Base-by-base conservation (phyloP, 768 basidiomycete genomes). In the Grammothele lineata region DNA sequence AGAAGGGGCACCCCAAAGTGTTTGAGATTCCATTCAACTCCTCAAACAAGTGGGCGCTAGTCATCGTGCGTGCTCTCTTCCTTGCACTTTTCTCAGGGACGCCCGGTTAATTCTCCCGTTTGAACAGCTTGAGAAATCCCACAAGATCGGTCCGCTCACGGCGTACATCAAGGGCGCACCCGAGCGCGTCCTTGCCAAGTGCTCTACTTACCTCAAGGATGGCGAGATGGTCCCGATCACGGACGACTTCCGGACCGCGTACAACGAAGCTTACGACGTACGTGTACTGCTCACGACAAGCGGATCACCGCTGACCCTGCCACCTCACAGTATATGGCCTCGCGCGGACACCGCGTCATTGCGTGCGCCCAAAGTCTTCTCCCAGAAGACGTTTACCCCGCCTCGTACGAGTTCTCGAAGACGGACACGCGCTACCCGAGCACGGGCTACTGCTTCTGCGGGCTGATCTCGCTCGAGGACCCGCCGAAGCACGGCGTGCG, bases 21-120 rank as follows among this genome's bases (percentile, higher is more conserved):
- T 85, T 85, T 51, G 82, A 84, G 66, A 80, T 85, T 12, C 83
- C 83, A 24, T 85, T 85, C 68, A 85, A 85, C 59, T 80, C 82
- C 9, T 78, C 76, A 15, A 84, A 84, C 59, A 85, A 85, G 66
- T 85, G 83, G 83, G 82, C 83, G 18, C 61, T 85, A 42, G 80
- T 80, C 38, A 81, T 83, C 37, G 82, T 82, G 45, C 61, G 76
- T 71, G 18, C 5, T n/a, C 6, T 18, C 14, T 37, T n/a, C 5
- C 15, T 3, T n/a, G n/a, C n/a, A n/a, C n/a, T n/a, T n/a, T n/a
- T n/a, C n/a, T n/a, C n/a, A n/a, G n/a, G n/a, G n/a, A n/a, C n/a
- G n/a, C n/a, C n/a, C n/a, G n/a, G n/a, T n/a, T n/a, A n/a, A n/a
- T n/a, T n/a, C n/a, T n/a, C n/a, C n/a, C n/a, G n/a, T n/a, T n/a